phyloP scores from a whole-genome alignment of 768 basidiomycete genomes.

The Tulasnella calospora region DNA sequence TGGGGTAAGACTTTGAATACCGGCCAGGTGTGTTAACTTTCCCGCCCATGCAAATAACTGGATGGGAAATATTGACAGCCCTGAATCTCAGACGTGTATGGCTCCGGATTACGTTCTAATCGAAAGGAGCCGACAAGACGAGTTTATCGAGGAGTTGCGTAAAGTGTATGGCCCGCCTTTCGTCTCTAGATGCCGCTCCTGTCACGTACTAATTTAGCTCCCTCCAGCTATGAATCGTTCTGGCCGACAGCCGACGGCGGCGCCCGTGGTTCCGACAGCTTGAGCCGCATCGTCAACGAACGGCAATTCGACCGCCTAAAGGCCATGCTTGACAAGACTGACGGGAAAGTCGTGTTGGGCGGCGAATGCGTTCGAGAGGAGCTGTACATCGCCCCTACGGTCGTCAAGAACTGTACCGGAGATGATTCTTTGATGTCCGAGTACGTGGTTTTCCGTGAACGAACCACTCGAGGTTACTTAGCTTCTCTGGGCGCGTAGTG shows the following conservation, averaged over 20 bases:
- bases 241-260: constrained; percentile 48
- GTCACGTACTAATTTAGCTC: not conserved
- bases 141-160: constrained; percentile 46
- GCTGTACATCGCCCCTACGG: constrained; percentile 53
- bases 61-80: not conserved
- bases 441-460: constrained; percentile 25
- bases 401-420: constrained; percentile 51
- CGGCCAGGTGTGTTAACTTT: constrained; percentile 31
- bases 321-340: constrained; percentile 49
- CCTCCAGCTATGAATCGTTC: constrained; percentile 41
- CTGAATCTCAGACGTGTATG: constrained; percentile 31
- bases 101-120: constrained; percentile 45
- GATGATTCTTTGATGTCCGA: constrained; percentile 53
- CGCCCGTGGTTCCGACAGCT: constrained; percentile 12
- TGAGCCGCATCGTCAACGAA: constrained; percentile 48
- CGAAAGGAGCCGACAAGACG: constrained; percentile 43
- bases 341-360: constrained; percentile 54
- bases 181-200: not conserved
- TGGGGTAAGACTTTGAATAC: constrained; percentile 34
- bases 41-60: not conserved
- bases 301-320: constrained; percentile 52
- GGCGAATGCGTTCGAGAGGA: constrained; percentile 42
- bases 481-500: constrained; percentile 26
- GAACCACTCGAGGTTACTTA: not conserved
- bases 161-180: constrained; percentile 33